Base-by-base conservation (phyloP, 2,329 filamentous ascomycete species). In the Pseudogymnoascus destructans region DNA sequence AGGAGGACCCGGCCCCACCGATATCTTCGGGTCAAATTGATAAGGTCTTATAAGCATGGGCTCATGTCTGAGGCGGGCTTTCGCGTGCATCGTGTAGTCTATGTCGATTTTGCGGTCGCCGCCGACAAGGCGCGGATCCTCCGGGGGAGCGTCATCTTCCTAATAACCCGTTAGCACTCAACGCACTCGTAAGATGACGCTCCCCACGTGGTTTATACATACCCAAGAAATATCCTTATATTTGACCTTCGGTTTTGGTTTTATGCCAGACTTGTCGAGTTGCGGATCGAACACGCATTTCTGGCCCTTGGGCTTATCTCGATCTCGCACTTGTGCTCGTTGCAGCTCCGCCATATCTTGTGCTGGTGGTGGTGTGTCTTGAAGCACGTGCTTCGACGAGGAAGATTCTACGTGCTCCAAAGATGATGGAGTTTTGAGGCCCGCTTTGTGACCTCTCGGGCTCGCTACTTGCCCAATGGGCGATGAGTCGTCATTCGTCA, bases 1-100 rank as follows among this genome's bases (percentile, higher is more conserved):
- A 1, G 93, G 89, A 11, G 92, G 92, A 0, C 89, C 89, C 21
- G 90, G 89, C 0, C 91, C 92, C 65, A 95, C 82, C 1, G 92
- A 95, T 3, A 89, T 89, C 65, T 82, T 83, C 4, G 84, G 74
- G 69, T 97, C 91, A 71, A 89, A 93, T 23, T 81, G 73, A 71
- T 95, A 96, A 19, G 87, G 85, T 69, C 83, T 87, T 57, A 95
- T 74, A 61, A 86, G 84, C 72, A 95, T 95, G 0, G 87, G 87
- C 25, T 86, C 80, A 65, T 79, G 81, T 68, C 80, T 86, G 68
- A 84, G 74, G 66, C 81, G 88, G 63, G 82, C 85, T 74, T 85
- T 92, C 68, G 77, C 80, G 74, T 81, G 85, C 71, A 69, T 23
- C 27, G 54, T 35, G 38, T 79, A 85, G 67, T 85, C 82, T 70